Evolutionary conservation across 78 protist species (phyloP), one percentile per base, ranked within the genome.

Genomic region (Pelomyxa schiedti): DNA sequence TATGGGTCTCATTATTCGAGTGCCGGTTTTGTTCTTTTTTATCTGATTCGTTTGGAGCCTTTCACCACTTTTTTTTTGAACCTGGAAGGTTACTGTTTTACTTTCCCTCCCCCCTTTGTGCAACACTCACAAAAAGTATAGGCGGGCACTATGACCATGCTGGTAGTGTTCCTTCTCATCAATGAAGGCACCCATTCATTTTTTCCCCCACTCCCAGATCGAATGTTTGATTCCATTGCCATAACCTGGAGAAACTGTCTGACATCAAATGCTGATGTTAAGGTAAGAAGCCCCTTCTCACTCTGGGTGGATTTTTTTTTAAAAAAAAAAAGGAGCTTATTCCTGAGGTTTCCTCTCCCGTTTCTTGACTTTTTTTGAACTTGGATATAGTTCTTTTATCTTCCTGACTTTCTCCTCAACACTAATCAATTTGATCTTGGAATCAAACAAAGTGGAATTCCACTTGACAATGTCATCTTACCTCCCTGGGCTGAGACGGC

Each of bases 91-190:
- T 98, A 96, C 7, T 58, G 73, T 28, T 93, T 95, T 39, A 98
- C 91, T 72, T 77, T 69, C 30, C 30, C 66, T 8, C n/a, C 22
- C 77, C 8, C 53, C 8, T 58, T 8, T 7, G 8, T 8, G 36
- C 42, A 22, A 0, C 4, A 16, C 36, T 78, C 28, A 70, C 76
- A 38, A 86, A 90, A 30, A 95, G 92, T 5, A n/a, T 52, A 29
- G 86, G 95, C 28, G 98, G 97, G 24, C 26, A 72, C 32, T 95
- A 95, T 9, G 99, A 98, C 71, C 88, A 84, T 9, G 91, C 99
- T 1, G n/a, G n/a, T n/a, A n/a, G n/a, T n/a, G n/a, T n/a, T n/a
- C n/a, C n/a, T n/a, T n/a, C n/a, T n/a, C n/a, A n/a, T n/a, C n/a
- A n/a, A n/a, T n/a, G n/a, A n/a, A n/a, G n/a, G n/a, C n/a, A n/a